Conservation (phyloP, 2,329 filamentous ascomycete species). For the Emericellopsis atlantica region DNA sequence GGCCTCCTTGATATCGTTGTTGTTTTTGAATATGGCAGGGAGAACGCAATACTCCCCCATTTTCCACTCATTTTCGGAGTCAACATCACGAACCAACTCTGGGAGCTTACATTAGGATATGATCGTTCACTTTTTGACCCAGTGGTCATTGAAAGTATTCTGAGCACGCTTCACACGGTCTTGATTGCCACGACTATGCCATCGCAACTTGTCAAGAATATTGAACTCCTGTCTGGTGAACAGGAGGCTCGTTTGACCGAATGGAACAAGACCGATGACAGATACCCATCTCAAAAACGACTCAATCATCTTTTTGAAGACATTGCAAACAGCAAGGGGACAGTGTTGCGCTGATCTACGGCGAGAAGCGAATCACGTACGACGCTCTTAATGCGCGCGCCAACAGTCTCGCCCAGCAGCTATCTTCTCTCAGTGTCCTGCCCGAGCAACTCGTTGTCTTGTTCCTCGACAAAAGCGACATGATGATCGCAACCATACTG, state of each 20-base stretch:
- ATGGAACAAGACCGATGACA: background rate
- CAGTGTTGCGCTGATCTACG: background rate
- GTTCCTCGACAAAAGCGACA: background rate
- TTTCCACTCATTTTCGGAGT: constrained; percentile 1
- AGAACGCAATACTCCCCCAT: background rate
- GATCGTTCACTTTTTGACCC: no score
- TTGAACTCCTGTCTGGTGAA: background rate
- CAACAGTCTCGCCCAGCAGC: constrained; percentile 7
- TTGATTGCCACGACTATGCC: background rate
- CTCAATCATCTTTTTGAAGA: no score
- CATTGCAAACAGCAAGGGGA: background rate
- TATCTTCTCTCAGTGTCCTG: constrained; percentile 16
- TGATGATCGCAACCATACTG: background rate
- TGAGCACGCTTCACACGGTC: background rate
- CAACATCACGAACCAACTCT: background rate
- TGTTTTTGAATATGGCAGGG: background rate
- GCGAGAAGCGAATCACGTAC: background rate
- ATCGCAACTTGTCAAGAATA: background rate
- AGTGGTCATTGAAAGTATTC: background rate
- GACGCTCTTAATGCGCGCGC: background rate
- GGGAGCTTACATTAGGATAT: no score
- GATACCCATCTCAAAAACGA: no score
- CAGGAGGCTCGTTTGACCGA: background rate
- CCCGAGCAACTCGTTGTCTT: background rate
- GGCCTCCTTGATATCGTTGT: constrained; percentile 3